phyloP scores from a whole-genome alignment of 306 rosid genomes.

The Comarum palustre region DNA sequence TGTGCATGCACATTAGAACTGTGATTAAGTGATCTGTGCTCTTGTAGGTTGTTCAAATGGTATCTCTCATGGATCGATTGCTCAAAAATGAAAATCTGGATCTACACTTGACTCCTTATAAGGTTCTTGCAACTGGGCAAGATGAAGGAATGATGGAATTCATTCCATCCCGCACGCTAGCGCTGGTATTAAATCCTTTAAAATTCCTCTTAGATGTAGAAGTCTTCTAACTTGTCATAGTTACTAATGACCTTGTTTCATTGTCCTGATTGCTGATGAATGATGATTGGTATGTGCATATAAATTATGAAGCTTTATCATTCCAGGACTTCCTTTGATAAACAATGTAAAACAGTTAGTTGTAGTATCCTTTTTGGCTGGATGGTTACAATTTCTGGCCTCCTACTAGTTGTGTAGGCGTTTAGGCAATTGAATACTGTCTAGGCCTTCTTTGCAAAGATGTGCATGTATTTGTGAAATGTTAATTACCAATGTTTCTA shows the following conservation, averaged over 20 bases:
- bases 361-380: background rate
- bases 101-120: conserved; percentile 82
- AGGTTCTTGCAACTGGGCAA: conserved; percentile 96
- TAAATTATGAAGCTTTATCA: background rate
- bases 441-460: background rate
- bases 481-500: background rate
- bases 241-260: background rate
- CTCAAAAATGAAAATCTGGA: conserved; percentile 94
- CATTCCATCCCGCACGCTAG: conserved; percentile 88
- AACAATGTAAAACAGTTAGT: background rate
- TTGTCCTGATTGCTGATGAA: background rate
- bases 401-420: background rate
- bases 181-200: conserved; percentile 50
- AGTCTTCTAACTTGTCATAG: conserved; percentile 20
- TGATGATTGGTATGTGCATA: background rate
- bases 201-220: conserved; percentile 11
- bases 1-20: conserved; percentile 8
- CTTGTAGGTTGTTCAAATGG: conserved; percentile 95
- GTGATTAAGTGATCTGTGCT: conserved; percentile 19
- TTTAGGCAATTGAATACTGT: background rate
- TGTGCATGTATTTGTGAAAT: background rate
- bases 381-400: conserved; percentile 6
- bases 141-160: conserved; percentile 98
- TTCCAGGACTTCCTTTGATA: background rate
- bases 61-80: conserved; percentile 91